Percentiles rank a stretch among this genome's conserved stretches.
Evolutionary conservation across 148 eudicot genomes (phyloP).

Genomic region (Heliosperma pusillum): DNA sequence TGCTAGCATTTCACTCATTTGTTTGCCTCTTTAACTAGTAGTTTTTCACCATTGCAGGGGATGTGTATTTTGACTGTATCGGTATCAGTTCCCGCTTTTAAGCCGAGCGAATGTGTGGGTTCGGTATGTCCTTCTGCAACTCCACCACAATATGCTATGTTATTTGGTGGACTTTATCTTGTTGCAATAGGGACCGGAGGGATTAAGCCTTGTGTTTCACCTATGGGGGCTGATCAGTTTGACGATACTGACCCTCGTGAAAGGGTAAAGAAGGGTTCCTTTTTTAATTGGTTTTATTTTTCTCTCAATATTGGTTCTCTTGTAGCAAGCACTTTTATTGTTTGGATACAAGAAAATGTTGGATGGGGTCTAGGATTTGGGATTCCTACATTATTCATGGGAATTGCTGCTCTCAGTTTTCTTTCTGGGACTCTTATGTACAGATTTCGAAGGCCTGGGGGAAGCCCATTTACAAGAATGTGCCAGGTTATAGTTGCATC

Average conservation of each 20-base stretch:
- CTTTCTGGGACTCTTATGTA: conserved; percentile 51
- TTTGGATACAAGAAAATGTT: conserved; percentile 62
- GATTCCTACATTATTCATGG: conserved; percentile 59
- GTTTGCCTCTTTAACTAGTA: not conserved
- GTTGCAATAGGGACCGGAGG: conserved; percentile 50
- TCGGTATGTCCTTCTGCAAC: conserved; percentile 46
- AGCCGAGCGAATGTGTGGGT: conserved; percentile 25
- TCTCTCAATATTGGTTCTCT: conserved; percentile 58
- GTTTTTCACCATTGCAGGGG: conserved; percentile 16
- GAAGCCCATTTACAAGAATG: conserved; percentile 66
- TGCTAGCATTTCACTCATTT: not conserved
- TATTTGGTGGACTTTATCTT: conserved; percentile 42
- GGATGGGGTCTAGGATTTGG: conserved; percentile 77
- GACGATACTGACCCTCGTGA: conserved; percentile 60
- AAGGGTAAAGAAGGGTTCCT: conserved; percentile 60
- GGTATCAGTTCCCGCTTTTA: conserved; percentile 38
- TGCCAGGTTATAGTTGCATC: conserved; percentile 64
- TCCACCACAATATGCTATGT: conserved; percentile 28
- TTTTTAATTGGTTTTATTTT: conserved; percentile 65
- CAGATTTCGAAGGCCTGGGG: conserved; percentile 66
- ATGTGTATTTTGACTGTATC: conserved; percentile 51
- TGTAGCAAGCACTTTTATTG: conserved; percentile 50
- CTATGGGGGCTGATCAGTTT: conserved; percentile 64
- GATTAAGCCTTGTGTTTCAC: conserved; percentile 50
- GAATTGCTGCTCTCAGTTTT: conserved; percentile 53